Conservation (phyloP, 1,284 basidiomycete species). For the Ganoderma lucidum region DNA sequence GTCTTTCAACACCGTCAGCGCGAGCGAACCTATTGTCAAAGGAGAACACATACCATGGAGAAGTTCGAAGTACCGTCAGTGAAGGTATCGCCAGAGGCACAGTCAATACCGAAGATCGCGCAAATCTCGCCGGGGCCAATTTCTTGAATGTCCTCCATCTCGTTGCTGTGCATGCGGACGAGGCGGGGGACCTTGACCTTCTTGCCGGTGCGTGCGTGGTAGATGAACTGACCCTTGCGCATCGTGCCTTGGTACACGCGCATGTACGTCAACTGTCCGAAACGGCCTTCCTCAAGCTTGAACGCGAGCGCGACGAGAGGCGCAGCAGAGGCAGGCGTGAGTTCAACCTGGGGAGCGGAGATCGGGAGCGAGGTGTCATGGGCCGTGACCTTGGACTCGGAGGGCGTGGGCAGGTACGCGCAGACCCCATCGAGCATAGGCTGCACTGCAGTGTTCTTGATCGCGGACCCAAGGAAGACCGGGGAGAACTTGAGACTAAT, state of each 20-base stretch:
- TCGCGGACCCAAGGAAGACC: slow-evolving; percentile 96
- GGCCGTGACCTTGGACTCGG: slow-evolving; percentile 83
- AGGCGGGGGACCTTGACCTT: slow-evolving; percentile 98
- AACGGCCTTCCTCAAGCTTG: slow-evolving; percentile 98
- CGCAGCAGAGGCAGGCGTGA: slow-evolving; percentile 84
- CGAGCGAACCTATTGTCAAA: not conserved
- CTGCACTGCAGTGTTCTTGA: slow-evolving; percentile 98
- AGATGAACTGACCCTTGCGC: slow-evolving; percentile 87
- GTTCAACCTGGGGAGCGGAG: slow-evolving; percentile 73
- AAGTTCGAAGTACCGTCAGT: slow-evolving; percentile 89
- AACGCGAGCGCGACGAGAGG: slow-evolving; percentile 96
- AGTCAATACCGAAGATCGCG: slow-evolving; percentile 99
- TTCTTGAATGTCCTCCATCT: slow-evolving; percentile 98
- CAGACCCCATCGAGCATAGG: slow-evolving; percentile 95
- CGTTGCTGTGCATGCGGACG: slow-evolving; percentile 98
- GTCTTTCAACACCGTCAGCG: slow-evolving; percentile 61
- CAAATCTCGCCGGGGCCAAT: slow-evolving; percentile 99
- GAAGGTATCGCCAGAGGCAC: slow-evolving; percentile 98
- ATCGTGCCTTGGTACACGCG: slow-evolving; percentile 97
- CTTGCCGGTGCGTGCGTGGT: slow-evolving; percentile 96
- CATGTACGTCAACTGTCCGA: slow-evolving; percentile 99
- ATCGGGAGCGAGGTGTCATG: slow-evolving; percentile 82
- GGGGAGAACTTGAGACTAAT: slow-evolving; percentile 92
- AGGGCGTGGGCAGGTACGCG: slow-evolving; percentile 93
- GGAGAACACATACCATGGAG: slow-evolving; percentile 76